These are phyloP conservation scores for Alternaria solani DNA, from an alignment of 2,329 filamentous ascomycete species.

Conservation along the genomic window DNA sequence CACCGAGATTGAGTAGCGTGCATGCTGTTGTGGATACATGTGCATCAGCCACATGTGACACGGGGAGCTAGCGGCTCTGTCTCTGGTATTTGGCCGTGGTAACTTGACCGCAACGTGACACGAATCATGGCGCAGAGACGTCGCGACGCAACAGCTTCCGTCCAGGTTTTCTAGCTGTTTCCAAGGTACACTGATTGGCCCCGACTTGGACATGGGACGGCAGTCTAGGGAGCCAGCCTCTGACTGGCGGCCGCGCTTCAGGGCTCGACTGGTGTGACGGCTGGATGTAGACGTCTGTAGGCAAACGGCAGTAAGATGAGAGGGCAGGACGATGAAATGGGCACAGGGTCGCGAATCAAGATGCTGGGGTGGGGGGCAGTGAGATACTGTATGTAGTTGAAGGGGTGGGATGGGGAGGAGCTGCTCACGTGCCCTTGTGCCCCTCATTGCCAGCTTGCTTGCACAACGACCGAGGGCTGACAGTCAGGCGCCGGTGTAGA, in stretches of 20 bases:
- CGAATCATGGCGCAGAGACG: slow-evolving; percentile 33
- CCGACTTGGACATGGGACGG: slow-evolving; percentile 18
- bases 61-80: slow-evolving; percentile 1
- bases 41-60: slow-evolving; percentile 4
- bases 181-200: slow-evolving; percentile 42
- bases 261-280: slow-evolving; percentile 39
- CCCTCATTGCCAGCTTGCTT: slow-evolving; percentile 18
- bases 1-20: slow-evolving; percentile 9
- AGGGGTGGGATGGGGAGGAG: neutral
- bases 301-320: slow-evolving; percentile 5
- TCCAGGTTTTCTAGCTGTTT: slow-evolving; percentile 48
- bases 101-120: slow-evolving; percentile 25
- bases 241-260: slow-evolving; percentile 30
- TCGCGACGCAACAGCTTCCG: slow-evolving; percentile 19
- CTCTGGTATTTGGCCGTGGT: neutral
- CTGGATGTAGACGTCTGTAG: slow-evolving; percentile 7
- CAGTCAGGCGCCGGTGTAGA: neutral
- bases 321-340: slow-evolving; percentile 3
- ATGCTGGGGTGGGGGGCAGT: neutral
- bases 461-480: neutral
- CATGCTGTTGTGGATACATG: neutral
- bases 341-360: slow-evolving; percentile 14
- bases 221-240: slow-evolving; percentile 19
- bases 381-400: neutral
- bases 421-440: slow-evolving; percentile 27